These are phyloP conservation scores for Lasiodiplodia gonubiensis DNA, from an alignment of 2,329 filamentous ascomycete species.

Conservation along the genomic window DNA sequence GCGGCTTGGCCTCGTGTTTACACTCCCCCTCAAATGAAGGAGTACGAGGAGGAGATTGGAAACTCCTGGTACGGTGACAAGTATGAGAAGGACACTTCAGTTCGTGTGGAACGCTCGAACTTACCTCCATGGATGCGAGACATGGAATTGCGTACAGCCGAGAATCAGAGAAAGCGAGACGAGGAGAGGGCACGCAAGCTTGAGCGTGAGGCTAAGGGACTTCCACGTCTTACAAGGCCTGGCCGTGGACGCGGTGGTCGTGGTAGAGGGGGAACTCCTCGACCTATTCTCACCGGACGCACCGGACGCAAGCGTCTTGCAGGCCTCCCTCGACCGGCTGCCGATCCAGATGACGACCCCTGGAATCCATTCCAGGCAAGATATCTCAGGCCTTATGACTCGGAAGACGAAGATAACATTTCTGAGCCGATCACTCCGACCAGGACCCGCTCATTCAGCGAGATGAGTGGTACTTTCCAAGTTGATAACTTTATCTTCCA, in stretches of 20 bases:
- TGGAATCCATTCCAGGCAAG: slow-evolving; percentile 20
- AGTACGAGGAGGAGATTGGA: slow-evolving; percentile 33
- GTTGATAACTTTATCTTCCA: slow-evolving; percentile 25
- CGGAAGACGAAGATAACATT: not conserved
- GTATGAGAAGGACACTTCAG: slow-evolving; percentile 38
- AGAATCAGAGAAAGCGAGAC: slow-evolving; percentile 29
- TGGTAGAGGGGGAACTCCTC: slow-evolving; percentile 9
- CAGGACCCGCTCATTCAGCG: not conserved
- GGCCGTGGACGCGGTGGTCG: slow-evolving; percentile 17
- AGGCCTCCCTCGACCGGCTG: slow-evolving; percentile 15
- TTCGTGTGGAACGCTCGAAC: slow-evolving; percentile 33
- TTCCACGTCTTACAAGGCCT: not conserved
- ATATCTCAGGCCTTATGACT: not conserved
- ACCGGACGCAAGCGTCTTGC: slow-evolving; percentile 26
- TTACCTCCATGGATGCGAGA: slow-evolving; percentile 27
- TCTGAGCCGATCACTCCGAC: not conserved
- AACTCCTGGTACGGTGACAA: slow-evolving; percentile 31
- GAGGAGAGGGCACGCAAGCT: slow-evolving; percentile 8
- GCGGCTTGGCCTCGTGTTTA: slow-evolving; percentile 44
- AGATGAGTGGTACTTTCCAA: slow-evolving; percentile 9
- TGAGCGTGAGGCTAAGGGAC: slow-evolving; percentile 7
- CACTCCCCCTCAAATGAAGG: slow-evolving; percentile 40
- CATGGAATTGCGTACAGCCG: slow-evolving; percentile 15
- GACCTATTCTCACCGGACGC: slow-evolving; percentile 16
- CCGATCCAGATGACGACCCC: slow-evolving; percentile 7